phyloP scores from a whole-genome alignment of 2,329 filamentous ascomycete genomes.

The Epichloe brachyelytri region DNA sequence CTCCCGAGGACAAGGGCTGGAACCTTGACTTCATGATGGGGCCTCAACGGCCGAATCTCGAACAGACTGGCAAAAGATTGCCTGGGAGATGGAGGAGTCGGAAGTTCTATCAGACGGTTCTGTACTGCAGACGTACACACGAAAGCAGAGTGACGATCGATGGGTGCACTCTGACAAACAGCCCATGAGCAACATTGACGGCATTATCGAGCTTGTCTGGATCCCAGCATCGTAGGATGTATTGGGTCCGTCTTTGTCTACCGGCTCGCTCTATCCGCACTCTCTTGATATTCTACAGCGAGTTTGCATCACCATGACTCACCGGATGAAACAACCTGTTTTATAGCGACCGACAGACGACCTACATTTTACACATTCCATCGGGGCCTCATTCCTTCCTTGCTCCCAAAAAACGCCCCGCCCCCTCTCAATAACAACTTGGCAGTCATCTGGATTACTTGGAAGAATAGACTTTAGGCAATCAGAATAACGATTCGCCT shows the following conservation, averaged over 20 bases:
- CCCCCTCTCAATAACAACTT: neutral
- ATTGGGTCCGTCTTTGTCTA: neutral
- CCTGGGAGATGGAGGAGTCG: conserved; percentile 41
- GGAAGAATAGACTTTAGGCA: neutral
- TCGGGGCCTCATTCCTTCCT: neutral
- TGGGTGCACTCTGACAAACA: conserved; percentile 35
- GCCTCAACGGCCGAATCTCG: conserved; percentile 33
- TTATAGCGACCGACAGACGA: conserved; percentile 1
- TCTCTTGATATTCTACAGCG: neutral
- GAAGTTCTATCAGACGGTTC: conserved; percentile 33
- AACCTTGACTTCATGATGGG: conserved; percentile 39
- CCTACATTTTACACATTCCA: neutral
- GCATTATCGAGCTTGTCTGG: conserved; percentile 45
- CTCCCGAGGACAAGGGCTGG: conserved; percentile 34
- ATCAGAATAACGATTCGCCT: neutral
- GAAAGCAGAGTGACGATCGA: conserved; percentile 37
- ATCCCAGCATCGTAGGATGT: conserved; percentile 21
- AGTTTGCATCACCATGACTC: neutral
- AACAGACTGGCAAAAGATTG: conserved; percentile 38
- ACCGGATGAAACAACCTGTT: neutral
- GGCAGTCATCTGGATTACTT: neutral
- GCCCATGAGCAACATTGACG: conserved; percentile 40
- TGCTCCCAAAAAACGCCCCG: neutral
- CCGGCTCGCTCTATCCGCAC: neutral
- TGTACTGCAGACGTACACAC: conserved; percentile 39